Conservation (phyloP, 2,329 filamentous ascomycete species). For the Calonectria pteridis region DNA sequence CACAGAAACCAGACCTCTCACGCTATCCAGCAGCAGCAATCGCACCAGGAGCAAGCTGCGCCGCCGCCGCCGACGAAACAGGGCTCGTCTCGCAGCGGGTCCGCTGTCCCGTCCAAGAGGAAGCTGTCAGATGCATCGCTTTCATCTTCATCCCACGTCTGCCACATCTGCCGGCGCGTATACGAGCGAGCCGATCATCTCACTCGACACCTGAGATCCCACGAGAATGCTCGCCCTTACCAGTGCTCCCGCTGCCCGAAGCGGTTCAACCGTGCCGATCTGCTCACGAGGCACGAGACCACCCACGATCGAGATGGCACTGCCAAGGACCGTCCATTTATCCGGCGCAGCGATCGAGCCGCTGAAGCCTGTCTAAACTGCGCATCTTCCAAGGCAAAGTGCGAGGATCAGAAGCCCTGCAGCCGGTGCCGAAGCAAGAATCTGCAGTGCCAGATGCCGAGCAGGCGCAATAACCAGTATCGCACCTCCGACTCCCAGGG, state of each 20-base stretch:
- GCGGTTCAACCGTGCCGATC: constrained; percentile 44
- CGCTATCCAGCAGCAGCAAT: constrained; percentile 28
- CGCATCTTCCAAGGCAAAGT: constrained; percentile 44
- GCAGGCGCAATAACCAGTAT: constrained; percentile 41
- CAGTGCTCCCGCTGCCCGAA: constrained; percentile 45
- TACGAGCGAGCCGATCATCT: constrained; percentile 45
- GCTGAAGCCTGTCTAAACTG: constrained; percentile 45
- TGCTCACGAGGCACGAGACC: constrained; percentile 43
- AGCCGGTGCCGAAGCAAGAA: constrained; percentile 44
- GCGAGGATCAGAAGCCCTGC: constrained; percentile 44
- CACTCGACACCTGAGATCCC: constrained; percentile 43
- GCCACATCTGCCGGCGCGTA: constrained; percentile 44
- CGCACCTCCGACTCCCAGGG: constrained; percentile 42
- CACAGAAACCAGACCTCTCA: constrained; percentile 19
- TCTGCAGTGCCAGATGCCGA: constrained; percentile 42
- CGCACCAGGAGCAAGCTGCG: constrained; percentile 30
- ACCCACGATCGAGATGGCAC: constrained; percentile 44
- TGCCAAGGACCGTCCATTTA: constrained; percentile 43
- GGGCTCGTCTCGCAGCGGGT: constrained; percentile 22
- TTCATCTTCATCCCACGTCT: constrained; percentile 44
- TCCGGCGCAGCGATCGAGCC: constrained; percentile 41
- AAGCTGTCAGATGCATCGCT: constrained; percentile 42
- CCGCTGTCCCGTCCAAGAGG: constrained; percentile 39
- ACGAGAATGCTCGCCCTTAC: constrained; percentile 44
- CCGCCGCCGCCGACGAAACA: constrained; percentile 28